phyloP scores from a whole-genome alignment of 108 stramenopile species.

The Parmales sp. region DNA sequence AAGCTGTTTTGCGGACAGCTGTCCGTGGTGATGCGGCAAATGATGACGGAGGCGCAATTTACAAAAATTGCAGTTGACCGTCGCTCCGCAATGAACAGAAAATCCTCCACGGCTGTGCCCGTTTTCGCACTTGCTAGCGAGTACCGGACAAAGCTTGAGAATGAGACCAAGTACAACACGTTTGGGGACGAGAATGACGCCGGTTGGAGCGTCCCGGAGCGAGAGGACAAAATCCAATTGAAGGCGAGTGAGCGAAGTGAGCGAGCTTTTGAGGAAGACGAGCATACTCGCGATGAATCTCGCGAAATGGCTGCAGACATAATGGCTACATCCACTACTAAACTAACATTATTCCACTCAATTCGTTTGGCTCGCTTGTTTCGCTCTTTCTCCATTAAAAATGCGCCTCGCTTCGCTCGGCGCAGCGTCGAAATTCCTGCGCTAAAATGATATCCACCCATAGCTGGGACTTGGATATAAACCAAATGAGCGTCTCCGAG shows the following conservation, averaged over 20 bases:
- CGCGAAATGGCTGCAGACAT: too few relatives aligned
- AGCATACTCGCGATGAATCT: too few relatives aligned
- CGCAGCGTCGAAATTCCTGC: background rate
- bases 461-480: background rate
- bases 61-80: background rate
- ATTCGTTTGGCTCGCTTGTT: too few relatives aligned
- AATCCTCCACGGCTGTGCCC: background rate
- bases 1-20: conserved; percentile 4
- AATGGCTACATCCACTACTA: too few relatives aligned
- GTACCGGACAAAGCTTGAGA: background rate
- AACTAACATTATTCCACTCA: too few relatives aligned
- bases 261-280: too few relatives aligned
- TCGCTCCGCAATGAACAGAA: background rate
- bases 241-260: too few relatives aligned
- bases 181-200: too few relatives aligned
- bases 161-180: background rate
- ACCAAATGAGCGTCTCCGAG: background rate
- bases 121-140: background rate
- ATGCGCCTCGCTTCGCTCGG: background rate
- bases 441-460: background rate
- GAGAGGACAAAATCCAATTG: too few relatives aligned
- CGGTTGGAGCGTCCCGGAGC: too few relatives aligned
- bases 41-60: background rate
- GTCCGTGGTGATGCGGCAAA: background rate
- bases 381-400: too few relatives aligned